These are phyloP conservation scores for Caryopteris hybrid DNA, from an alignment of 305 asterid species.

Conservation along the genomic window DNA sequence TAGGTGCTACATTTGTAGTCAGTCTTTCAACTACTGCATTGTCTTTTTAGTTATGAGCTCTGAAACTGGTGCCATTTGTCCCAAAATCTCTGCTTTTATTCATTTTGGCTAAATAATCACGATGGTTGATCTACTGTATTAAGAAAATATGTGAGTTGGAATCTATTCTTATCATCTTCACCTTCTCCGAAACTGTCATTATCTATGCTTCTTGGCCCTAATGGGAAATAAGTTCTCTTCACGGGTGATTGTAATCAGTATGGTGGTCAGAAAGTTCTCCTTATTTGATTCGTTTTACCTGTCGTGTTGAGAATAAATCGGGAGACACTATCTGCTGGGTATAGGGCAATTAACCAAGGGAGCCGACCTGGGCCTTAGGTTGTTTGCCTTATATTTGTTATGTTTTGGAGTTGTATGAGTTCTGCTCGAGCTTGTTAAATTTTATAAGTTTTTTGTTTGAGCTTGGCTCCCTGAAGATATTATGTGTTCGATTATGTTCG, in stretches of 20 bases:
- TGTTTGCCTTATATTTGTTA: no score
- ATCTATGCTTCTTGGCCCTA: neutral
- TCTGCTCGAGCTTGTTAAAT: no score
- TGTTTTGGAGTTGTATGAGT: no score
- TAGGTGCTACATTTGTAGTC: neutral
- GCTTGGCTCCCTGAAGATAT: no score
- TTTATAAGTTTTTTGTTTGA: no score
- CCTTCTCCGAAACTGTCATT: neutral
- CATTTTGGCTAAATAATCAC: conserved; percentile 2
- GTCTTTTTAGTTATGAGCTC: neutral
- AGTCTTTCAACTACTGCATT: neutral
- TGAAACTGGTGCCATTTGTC: neutral
- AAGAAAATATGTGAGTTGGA: neutral
- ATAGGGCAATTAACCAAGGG: no score
- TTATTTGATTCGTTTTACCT: neutral
- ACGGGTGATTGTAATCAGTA: neutral
- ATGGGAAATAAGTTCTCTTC: neutral
- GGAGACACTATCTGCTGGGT: neutral
- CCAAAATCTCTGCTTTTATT: neutral
- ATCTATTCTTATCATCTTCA: neutral
- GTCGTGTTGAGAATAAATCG: conserved; percentile 7
- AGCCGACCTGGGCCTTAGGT: no score
- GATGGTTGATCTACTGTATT: neutral
- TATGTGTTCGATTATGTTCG: no score
- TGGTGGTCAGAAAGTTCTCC: neutral